Evolutionary conservation across 345 rosid genomes (phyloP).

Genomic region (Sonneratia alba): DNA sequence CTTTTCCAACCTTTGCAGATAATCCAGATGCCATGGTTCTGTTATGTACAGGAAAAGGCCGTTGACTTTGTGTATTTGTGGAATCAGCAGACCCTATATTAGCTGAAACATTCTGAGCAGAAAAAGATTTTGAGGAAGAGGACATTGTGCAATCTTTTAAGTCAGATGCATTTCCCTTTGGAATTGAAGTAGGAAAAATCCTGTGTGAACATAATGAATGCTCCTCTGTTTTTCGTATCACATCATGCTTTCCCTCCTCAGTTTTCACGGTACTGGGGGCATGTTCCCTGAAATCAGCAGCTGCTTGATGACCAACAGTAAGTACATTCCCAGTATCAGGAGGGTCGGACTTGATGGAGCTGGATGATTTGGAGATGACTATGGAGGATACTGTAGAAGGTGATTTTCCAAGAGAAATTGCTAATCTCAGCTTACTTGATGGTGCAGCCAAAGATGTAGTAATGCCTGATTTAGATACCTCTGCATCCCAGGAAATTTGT

Average conservation of each 20-base stretch:
- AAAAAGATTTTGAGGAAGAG: constrained; percentile 41
- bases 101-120: constrained; percentile 29
- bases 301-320: constrained; percentile 27
- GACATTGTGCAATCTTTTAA: constrained; percentile 40
- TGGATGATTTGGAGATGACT: constrained; percentile 28
- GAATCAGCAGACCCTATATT: constrained; percentile 32
- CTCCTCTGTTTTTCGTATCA: constrained; percentile 40
- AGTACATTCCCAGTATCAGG: constrained; percentile 32
- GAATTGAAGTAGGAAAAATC: constrained; percentile 37
- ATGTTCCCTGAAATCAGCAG: constrained; percentile 30
- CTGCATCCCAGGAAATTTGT: constrained; percentile 28
- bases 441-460: constrained; percentile 21
- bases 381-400: constrained; percentile 27
- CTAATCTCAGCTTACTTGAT: constrained; percentile 30
- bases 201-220: constrained; percentile 33
- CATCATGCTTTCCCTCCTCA: constrained; percentile 34
- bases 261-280: constrained; percentile 29
- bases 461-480: constrained; percentile 28
- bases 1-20: constrained; percentile 54
- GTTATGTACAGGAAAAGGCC: constrained; percentile 27
- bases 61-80: constrained; percentile 24
- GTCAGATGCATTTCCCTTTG: constrained; percentile 38
- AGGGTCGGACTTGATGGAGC: constrained; percentile 31
- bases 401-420: constrained; percentile 38
- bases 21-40: constrained; percentile 39